A percentile compares a stretch with the other conserved stretches of the same genome.
These are phyloP conservation scores for Rhizoclosmatium sp. DNA, from an alignment of 192 early-diverging fungal genomes.

Conservation along the genomic window DNA sequence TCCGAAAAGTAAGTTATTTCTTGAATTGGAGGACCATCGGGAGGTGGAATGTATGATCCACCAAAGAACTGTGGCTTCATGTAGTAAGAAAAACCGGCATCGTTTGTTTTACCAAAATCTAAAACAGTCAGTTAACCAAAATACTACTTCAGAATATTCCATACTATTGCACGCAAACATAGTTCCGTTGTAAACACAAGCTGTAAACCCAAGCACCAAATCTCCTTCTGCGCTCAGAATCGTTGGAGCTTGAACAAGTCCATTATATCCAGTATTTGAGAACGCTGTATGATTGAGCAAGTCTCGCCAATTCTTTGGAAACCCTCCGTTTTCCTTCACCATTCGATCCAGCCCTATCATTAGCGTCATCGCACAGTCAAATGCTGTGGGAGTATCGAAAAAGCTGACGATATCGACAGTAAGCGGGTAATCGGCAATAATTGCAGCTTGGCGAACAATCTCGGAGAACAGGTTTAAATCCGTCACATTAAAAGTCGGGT, in stretches of 20 bases:
- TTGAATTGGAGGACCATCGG: neutral
- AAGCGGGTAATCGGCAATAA: neutral
- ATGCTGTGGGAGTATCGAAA: neutral
- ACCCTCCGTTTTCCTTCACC: neutral
- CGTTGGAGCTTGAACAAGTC: neutral
- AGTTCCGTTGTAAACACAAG: neutral
- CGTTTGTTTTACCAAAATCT: neutral
- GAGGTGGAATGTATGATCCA: neutral
- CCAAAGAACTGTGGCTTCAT: neutral
- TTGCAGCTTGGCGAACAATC: neutral
- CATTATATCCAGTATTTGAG: neutral
- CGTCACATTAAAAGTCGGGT: neutral
- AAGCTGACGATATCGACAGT: neutral
- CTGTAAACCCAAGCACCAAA: neutral
- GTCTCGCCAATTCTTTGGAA: neutral
- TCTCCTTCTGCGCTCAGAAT: neutral
- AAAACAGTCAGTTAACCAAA: neutral
- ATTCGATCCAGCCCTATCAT: neutral
- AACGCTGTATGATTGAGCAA: neutral
- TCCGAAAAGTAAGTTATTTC: neutral
- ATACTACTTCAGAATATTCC: too few species aligned
- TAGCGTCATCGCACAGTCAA: neutral
- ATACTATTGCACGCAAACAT: too few species aligned
- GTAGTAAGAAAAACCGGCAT: neutral
- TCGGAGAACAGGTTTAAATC: too few species aligned